Percentiles rank a stretch among this genome's conserved stretches.
Conservation (phyloP, 176 grass and related monocot species). For the Tillandsia fasciculata region DNA sequence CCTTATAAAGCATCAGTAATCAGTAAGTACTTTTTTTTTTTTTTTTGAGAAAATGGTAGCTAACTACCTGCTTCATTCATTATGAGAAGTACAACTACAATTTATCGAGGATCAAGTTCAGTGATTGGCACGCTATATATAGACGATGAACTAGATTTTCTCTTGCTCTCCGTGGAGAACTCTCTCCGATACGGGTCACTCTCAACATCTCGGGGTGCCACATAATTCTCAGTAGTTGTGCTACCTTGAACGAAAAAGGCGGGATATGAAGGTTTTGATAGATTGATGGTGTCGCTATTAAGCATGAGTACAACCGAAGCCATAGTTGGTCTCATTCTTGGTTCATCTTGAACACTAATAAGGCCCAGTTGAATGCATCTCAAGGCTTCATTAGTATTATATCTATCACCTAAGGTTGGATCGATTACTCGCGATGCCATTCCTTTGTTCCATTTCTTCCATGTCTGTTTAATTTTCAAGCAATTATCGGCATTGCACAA, state of each 20-base stretch:
- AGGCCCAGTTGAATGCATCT: constrained; percentile 1
- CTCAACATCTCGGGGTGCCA: background rate
- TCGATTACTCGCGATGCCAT: background rate
- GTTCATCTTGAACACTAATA: background rate
- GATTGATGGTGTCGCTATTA: background rate
- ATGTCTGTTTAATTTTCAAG: background rate
- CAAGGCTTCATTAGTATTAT: background rate
- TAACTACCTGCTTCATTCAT: no score
- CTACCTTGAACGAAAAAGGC: background rate
- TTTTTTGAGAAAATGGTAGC: no score
- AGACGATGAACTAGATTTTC: background rate
- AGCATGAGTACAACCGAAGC: constrained; percentile 1
- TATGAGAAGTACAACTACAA: background rate
- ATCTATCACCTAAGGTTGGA: background rate
- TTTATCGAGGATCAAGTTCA: background rate
- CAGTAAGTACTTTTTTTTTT: no score
- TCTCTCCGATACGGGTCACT: background rate
- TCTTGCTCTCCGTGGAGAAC: background rate
- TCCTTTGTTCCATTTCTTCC: constrained; percentile 1
- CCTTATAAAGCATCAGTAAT: no score
- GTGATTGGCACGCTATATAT: background rate
- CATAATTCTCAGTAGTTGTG: background rate
- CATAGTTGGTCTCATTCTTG: background rate
- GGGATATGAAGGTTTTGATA: background rate
- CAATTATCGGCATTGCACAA: background rate